Evolutionary conservation across 371 early-diverging fungal genomes (phyloP).

Genomic region (Mucor indicus): DNA sequence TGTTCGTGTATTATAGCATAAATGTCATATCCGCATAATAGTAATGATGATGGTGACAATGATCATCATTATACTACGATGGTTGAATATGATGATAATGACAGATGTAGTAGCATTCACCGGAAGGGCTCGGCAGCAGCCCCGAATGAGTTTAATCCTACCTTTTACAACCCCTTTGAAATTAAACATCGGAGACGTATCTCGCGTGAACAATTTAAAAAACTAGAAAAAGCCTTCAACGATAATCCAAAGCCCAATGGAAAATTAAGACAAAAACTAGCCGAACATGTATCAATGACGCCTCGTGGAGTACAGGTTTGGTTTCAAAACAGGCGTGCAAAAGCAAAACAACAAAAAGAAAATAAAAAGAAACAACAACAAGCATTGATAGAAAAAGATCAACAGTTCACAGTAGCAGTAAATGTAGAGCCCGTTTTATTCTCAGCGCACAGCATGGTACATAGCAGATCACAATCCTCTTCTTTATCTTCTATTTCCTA

Average conservation of each 20-base stretch:
- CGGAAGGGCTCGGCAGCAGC: neutral
- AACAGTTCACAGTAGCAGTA: neutral
- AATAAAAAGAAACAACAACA: conserved; percentile 25
- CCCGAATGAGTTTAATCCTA: conserved; percentile 12
- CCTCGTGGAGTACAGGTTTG: conserved; percentile 84
- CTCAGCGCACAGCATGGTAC: conserved; percentile 1
- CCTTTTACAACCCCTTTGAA: conserved; percentile 36
- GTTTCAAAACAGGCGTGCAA: conserved; percentile 93
- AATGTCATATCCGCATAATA: too few species aligned
- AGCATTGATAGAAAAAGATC: neutral
- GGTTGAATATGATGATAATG: too few species aligned
- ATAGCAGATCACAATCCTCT: conserved; percentile 16
- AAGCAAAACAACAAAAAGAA: conserved; percentile 46
- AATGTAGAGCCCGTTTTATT: neutral
- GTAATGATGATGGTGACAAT: too few species aligned
- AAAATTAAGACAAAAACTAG: conserved; percentile 64
- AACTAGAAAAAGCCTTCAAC: conserved; percentile 58
- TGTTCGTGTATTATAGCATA: too few species aligned
- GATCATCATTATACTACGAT: too few species aligned
- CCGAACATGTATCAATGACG: conserved; percentile 71
- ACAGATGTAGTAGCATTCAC: too few species aligned
- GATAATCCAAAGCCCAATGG: conserved; percentile 67
- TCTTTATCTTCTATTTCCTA: conserved; percentile 2
- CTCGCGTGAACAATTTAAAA: conserved; percentile 58
- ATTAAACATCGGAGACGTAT: conserved; percentile 61